Percentiles rank a stretch among this genome's conserved stretches.
Evolutionary conservation across 2,329 filamentous ascomycete species (phyloP).

Genomic region (Dryadomyces quercus-mongolicae): DNA sequence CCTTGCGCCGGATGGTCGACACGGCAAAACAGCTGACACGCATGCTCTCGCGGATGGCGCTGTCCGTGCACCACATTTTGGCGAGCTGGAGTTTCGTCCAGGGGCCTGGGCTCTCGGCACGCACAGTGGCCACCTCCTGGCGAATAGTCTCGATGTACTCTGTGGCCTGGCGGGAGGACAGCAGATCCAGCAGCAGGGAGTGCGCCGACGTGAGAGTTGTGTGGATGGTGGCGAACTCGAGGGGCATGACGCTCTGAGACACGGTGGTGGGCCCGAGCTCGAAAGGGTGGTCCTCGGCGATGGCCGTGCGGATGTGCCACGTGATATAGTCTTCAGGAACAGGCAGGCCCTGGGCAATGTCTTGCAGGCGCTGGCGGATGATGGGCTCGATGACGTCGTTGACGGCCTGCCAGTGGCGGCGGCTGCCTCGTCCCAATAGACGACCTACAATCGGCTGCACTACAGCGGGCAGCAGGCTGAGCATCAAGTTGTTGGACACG

Average conservation of each 20-base stretch:
- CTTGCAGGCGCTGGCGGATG: conserved; percentile 35
- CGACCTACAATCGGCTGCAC: conserved; percentile 37
- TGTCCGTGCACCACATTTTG: conserved; percentile 33
- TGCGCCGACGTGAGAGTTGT: conserved; percentile 41
- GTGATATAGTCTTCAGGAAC: conserved; percentile 45
- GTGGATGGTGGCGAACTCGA: conserved; percentile 48
- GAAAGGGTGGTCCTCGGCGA: conserved; percentile 24
- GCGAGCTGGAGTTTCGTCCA: conserved; percentile 35
- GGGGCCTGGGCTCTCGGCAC: conserved; percentile 16
- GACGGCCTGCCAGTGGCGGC: conserved; percentile 32
- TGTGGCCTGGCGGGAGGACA: conserved; percentile 24
- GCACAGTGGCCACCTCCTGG: conserved; percentile 26
- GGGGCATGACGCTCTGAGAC: conserved; percentile 37
- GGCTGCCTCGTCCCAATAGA: conserved; percentile 31
- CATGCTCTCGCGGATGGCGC: conserved; percentile 40
- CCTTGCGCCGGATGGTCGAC: conserved; percentile 33
- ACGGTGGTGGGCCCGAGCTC: conserved; percentile 36
- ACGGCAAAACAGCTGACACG: conserved; percentile 33
- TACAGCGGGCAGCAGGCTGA: conserved; percentile 32
- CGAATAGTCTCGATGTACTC: conserved; percentile 26
- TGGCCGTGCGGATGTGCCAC: conserved; percentile 42
- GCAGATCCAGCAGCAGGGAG: conserved; percentile 32
- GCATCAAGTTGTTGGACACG: conserved; percentile 29
- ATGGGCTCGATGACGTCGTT: conserved; percentile 30
- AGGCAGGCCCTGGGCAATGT: conserved; percentile 27